phyloP scores from a whole-genome alignment of 371 early-diverging fungal species.

The Mortierella sp. region DNA sequence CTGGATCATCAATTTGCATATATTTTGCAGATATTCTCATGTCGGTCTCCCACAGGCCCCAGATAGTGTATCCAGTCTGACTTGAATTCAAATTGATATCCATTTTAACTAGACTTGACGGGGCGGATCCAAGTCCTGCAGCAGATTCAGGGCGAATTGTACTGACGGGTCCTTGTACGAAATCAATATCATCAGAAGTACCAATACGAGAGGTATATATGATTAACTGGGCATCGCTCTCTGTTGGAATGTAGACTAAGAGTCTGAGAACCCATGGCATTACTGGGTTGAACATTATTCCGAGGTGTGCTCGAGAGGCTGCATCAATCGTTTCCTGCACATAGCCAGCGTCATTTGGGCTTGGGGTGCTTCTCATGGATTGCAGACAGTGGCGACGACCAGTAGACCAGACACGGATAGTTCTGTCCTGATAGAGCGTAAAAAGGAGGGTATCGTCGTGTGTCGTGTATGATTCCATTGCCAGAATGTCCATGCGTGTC shows the following conservation, averaged over 20 bases:
- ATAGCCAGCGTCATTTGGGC: conserved; percentile 35
- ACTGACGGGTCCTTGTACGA: conserved; percentile 18
- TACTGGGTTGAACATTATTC: conserved; percentile 35
- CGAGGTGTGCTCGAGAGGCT: conserved; percentile 26
- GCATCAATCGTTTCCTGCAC: conserved; percentile 48
- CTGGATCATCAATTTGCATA: conserved; percentile 42
- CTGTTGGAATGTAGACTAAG: conserved; percentile 42
- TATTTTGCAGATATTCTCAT: conserved; percentile 27
- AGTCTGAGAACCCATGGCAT: conserved; percentile 51
- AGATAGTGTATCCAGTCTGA: conserved; percentile 39
- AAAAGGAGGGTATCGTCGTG: conserved; percentile 44
- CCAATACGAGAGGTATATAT: conserved; percentile 37
- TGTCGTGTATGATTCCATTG: conserved; percentile 29
- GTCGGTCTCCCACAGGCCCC: conserved; percentile 49
- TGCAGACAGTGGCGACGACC: conserved; percentile 45
- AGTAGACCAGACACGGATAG: conserved; percentile 43
- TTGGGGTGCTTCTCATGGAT: conserved; percentile 16
- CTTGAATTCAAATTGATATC: conserved; percentile 18
- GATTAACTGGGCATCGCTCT: conserved; percentile 36
- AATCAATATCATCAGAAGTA: conserved; percentile 29
- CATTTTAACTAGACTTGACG: conserved; percentile 22
- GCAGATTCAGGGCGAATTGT: conserved; percentile 26
- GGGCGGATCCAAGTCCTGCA: conserved; percentile 18
- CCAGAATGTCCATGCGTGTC: conserved; percentile 24
- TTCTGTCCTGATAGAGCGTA: conserved; percentile 41